Evolutionary conservation across 208 protist species (phyloP).

Genomic region (Acanthamoeba culbertsoni): DNA sequence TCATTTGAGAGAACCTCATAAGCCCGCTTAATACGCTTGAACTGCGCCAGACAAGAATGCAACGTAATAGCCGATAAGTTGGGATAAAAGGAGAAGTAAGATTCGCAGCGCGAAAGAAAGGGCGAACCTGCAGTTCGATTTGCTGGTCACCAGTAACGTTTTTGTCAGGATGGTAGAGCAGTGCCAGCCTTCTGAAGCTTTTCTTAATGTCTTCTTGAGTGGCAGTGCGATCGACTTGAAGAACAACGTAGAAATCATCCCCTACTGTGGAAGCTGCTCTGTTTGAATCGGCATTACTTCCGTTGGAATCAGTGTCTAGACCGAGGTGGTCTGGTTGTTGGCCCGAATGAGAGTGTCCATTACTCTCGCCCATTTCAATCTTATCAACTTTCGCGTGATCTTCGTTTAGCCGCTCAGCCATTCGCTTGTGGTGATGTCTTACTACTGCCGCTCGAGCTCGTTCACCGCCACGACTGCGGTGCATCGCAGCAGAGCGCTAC

Average conservation of each 20-base stretch:
- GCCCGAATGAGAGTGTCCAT: neutral
- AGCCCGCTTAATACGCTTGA: slow-evolving; percentile 61
- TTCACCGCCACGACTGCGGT: neutral
- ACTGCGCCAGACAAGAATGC: neutral
- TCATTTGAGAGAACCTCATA: slow-evolving; percentile 79
- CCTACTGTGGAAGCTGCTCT: neutral
- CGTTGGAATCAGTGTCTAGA: no score
- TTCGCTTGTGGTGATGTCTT: neutral
- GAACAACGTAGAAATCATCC: neutral
- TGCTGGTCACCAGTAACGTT: slow-evolving; percentile 48
- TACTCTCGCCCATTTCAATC: neutral
- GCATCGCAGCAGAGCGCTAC: no score
- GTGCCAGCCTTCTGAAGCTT: slow-evolving; percentile 76
- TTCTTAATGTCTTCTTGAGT: slow-evolving; percentile 77
- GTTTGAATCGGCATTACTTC: neutral
- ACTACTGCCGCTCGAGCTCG: neutral
- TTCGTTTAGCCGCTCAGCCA: neutral
- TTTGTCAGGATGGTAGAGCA: slow-evolving; percentile 83
- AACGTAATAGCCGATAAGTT: neutral
- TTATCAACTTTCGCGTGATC: neutral
- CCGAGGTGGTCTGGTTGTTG: no score
- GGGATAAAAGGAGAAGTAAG: neutral
- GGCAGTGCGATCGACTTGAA: slow-evolving; percentile 55
- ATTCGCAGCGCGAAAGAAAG: neutral
- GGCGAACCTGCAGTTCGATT: neutral